Percentiles rank a stretch among this genome's conserved stretches.
Conservation (phyloP, 2,329 filamentous ascomycete genomes). For the Phyllosticta citrichinensis region DNA sequence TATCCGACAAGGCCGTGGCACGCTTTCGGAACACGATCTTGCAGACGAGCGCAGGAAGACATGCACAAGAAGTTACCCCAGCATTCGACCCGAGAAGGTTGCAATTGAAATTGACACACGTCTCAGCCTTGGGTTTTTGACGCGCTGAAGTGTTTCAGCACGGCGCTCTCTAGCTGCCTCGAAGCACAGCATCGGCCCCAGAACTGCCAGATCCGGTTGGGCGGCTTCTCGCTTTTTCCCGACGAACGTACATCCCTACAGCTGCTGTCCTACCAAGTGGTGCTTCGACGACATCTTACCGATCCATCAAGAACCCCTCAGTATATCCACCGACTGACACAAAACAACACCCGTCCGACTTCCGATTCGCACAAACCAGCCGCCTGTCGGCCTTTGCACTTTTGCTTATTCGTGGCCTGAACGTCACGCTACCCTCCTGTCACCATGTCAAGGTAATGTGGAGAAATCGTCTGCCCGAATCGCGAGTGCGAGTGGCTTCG, state of each 20-base stretch:
- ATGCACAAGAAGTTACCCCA: background rate
- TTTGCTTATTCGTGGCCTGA: background rate
- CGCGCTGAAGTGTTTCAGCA: background rate
- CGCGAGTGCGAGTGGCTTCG: background rate
- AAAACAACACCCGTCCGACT: background rate
- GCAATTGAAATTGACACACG: background rate
- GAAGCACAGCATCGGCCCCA: background rate
- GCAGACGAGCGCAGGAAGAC: background rate
- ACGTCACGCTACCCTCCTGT: background rate
- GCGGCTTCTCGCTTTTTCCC: background rate
- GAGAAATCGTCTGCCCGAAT: background rate
- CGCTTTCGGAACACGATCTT: background rate
- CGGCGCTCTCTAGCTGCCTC: background rate
- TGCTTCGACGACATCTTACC: background rate
- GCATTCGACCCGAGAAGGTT: background rate
- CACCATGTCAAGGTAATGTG: background rate
- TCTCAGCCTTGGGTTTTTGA: background rate
- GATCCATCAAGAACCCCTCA: background rate
- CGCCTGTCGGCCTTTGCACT: background rate
- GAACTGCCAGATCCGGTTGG: background rate
- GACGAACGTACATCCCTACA: background rate
- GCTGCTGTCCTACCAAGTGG: background rate
- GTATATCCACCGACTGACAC: background rate
- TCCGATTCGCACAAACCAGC: no score
- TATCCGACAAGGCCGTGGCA: background rate